Base-by-base conservation (phyloP, 768 basidiomycete species). In the Kwoniella europaea region DNA sequence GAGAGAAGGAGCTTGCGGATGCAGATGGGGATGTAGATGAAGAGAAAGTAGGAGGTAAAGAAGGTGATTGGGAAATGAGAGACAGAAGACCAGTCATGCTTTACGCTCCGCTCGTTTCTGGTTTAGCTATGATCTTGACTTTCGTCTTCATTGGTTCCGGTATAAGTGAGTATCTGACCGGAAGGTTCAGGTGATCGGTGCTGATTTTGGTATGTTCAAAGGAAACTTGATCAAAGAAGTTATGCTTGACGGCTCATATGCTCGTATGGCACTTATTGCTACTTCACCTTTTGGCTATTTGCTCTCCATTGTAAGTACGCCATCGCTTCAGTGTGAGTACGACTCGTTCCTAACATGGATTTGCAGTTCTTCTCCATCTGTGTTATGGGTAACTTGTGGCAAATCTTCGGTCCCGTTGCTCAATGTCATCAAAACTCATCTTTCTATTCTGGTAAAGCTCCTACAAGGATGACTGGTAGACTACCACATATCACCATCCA, bases 171-270 rank as follows among this genome's bases (percentile, higher is more conserved):
- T 86, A 53, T 75, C 27, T 55, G 15, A 5, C 35, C 10, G 27
- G 18, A 29, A 27, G 22, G 29, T 24, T 6, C 4, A 4, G 22
- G 29, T 53, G 22, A 27, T 65, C 18, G 2, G 18, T 54, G 63
- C 63, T 65, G 53, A 65, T n/a, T 27, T 53, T 12, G 42, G 24
- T 16, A 35, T 61, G 35, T 42, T 6, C 16, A 88, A 90, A 76
- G 89, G 88, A 73, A 88, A 87, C 12, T 79, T 94, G 56, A 75
- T 94, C 15, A 85, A 88, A 65, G 92, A 94, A 81, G 89, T 86
- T 63, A 83, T 89, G 10, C 84, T 93, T 58, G 94, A 94, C 78
- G 86, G 87, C 24, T 81, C 86, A 20, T 89, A 86, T 78, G 83
- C 71, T 2, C 88, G 92, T 12, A 91, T 94, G 61, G 88, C 86